These are phyloP conservation scores for Candolleomyces eurysporus DNA, from an alignment of 768 basidiomycete species.

Conservation along the genomic window DNA sequence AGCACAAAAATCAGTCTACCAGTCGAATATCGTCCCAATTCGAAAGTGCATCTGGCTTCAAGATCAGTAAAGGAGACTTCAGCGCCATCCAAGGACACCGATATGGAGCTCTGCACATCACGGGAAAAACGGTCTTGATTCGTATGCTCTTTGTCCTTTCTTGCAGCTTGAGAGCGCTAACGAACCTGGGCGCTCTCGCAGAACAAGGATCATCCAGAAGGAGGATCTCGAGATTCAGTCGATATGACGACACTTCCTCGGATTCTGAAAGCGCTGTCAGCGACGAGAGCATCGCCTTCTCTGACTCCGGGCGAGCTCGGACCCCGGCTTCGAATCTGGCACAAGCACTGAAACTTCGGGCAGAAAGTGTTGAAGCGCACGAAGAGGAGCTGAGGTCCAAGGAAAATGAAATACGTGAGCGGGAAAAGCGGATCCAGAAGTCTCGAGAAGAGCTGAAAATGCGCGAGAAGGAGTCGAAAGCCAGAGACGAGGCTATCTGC, in stretches of 20 bases:
- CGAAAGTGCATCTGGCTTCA: neutral
- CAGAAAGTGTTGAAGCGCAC: neutral
- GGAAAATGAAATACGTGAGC: neutral
- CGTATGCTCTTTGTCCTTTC: neutral
- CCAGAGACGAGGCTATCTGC: neutral
- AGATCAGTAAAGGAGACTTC: constrained; percentile 1
- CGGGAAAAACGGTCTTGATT: neutral
- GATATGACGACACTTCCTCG: constrained; percentile 2
- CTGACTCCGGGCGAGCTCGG: neutral
- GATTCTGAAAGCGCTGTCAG: no score
- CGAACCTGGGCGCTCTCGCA: neutral
- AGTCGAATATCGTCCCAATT: neutral
- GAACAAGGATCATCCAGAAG: neutral
- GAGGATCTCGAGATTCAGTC: neutral
- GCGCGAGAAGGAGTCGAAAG: neutral
- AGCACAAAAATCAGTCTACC: no score
- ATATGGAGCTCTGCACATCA: neutral
- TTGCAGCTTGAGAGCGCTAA: neutral
- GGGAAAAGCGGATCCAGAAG: neutral
- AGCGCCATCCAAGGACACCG: constrained; percentile 3
- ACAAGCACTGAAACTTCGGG: neutral
- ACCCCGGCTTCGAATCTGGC: neutral
- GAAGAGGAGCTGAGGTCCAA: neutral
- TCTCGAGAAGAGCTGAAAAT: no score
- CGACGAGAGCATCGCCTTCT: neutral